Conservation (phyloP, 2,329 filamentous ascomycete genomes). For the Ophiostoma piceae region DNA sequence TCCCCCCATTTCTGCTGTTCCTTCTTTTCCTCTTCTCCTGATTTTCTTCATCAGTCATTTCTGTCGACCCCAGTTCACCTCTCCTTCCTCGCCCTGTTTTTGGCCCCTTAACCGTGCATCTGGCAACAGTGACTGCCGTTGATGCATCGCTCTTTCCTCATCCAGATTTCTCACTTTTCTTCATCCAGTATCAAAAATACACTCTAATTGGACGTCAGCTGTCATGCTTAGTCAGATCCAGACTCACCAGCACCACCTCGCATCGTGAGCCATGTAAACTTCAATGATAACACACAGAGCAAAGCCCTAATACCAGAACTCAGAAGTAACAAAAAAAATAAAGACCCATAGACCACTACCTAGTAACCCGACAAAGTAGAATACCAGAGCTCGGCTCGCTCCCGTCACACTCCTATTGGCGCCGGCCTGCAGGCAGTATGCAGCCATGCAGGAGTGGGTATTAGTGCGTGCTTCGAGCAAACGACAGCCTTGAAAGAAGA, state of each 20-base stretch:
- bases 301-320: neutral
- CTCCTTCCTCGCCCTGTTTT: neutral
- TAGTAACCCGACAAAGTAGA: neutral
- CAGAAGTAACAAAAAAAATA: neutral
- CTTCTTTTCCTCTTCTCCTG: neutral
- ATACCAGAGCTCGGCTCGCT: slow-evolving; percentile 7
- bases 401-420: slow-evolving; percentile 16
- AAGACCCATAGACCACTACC: neutral
- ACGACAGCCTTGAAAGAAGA: slow-evolving; percentile 13
- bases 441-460: slow-evolving; percentile 9
- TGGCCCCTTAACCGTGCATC: slow-evolving; percentile 6
- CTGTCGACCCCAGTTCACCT: neutral
- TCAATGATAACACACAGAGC: neutral
- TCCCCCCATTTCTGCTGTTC: neutral
- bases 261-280: neutral
- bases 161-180: neutral
- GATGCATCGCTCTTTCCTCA: neutral
- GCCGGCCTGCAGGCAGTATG: slow-evolving; percentile 11
- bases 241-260: neutral
- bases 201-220: neutral
- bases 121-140: neutral
- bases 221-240: neutral
- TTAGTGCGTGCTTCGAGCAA: slow-evolving; percentile 11
- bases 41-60: neutral
- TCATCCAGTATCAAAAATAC: too few relatives aligned